Conservation (phyloP, 1,284 basidiomycete genomes). For the Erythrobasidium hasegawianum region DNA sequence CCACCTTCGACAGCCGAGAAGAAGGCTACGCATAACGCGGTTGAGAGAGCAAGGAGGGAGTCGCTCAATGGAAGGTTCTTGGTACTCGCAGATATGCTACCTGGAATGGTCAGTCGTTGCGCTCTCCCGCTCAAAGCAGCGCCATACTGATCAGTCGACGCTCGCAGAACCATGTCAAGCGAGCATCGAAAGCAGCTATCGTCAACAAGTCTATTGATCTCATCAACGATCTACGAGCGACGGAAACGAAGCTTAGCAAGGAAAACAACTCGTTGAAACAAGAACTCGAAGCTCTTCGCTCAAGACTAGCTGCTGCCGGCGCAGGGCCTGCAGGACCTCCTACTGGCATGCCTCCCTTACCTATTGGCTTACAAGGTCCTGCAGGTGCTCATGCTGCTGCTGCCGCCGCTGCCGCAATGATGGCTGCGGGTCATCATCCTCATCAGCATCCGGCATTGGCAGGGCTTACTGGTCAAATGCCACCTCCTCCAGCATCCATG, state of each 20-base stretch:
- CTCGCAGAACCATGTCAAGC: slow-evolving; percentile 76
- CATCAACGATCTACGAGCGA: slow-evolving; percentile 25
- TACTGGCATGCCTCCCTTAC: background rate
- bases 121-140: background rate
- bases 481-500: background rate
- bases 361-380: background rate
- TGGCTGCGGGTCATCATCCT: background rate
- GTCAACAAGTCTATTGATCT: slow-evolving; percentile 64
- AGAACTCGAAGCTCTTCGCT: slow-evolving; percentile 16
- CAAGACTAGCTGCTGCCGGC: background rate
- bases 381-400: slow-evolving; percentile 11
- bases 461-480: background rate
- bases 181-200: slow-evolving; percentile 88
- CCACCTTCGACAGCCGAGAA: slow-evolving; percentile 69
- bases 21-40: slow-evolving; percentile 88
- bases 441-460: background rate
- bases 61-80: slow-evolving; percentile 85
- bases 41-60: slow-evolving; percentile 84
- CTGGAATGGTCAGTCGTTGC: slow-evolving; percentile 47
- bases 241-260: slow-evolving; percentile 17
- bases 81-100: slow-evolving; percentile 49
- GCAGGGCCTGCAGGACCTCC: background rate
- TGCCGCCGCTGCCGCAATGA: background rate
- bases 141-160: slow-evolving; percentile 55
- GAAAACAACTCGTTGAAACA: slow-evolving; percentile 18